phyloP scores from a whole-genome alignment of 257 asterid genomes.

The Leptodermis oblonga region DNA sequence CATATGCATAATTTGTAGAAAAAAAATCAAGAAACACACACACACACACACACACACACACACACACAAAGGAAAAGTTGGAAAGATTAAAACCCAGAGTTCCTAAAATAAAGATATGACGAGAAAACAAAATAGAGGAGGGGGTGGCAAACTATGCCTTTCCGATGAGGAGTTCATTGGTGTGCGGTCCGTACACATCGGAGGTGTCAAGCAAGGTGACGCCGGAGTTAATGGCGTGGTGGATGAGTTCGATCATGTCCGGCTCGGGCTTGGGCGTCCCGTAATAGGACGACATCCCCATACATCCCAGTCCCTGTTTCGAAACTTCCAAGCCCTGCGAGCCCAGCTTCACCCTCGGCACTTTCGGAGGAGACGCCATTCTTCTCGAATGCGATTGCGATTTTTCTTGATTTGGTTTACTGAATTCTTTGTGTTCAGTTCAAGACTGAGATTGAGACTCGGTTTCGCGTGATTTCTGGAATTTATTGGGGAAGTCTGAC shows the following conservation, averaged over 20 bases:
- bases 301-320: conserved; percentile 32
- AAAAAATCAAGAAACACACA: too few relatives aligned
- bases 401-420: too few relatives aligned
- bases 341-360: conserved; percentile 26
- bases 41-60: too few relatives aligned
- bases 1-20: not conserved
- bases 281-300: conserved; percentile 32
- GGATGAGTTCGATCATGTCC: conserved; percentile 36
- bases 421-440: too few relatives aligned
- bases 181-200: conserved; percentile 32
- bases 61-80: too few relatives aligned
- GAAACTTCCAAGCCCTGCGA: conserved; percentile 33
- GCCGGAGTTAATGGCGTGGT: conserved; percentile 29
- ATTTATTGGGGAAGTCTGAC: too few relatives aligned
- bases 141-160: conserved; percentile 16
- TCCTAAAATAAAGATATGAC: too few relatives aligned
- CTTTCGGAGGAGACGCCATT: conserved; percentile 1
- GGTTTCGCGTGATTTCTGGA: too few relatives aligned
- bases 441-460: not conserved
- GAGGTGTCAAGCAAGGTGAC: conserved; percentile 34
- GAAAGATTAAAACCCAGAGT: too few relatives aligned
- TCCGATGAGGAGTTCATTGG: conserved; percentile 31
- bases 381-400: too few relatives aligned
- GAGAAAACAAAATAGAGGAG: too few relatives aligned
- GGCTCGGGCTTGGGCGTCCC: conserved; percentile 34